phyloP scores from a whole-genome alignment of 1,284 basidiomycete species.

The Malassezia yamatoensis region DNA sequence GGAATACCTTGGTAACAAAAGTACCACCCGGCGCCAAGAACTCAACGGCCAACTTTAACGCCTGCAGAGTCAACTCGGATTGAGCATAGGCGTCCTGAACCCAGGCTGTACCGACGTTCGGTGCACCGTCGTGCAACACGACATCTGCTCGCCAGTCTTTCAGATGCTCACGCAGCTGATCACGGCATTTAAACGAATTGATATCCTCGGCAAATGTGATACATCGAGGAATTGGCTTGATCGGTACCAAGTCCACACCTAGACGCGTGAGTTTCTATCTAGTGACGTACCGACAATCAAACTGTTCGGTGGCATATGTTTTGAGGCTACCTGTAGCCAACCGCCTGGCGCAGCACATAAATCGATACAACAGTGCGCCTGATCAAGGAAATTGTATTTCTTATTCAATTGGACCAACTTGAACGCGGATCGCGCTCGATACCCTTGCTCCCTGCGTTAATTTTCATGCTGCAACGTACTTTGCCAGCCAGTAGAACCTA shows the following conservation, averaged over 20 bases:
- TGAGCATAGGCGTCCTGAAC: slow-evolving; percentile 97
- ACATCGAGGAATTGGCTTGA: slow-evolving; percentile 87
- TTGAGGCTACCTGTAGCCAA: slow-evolving; percentile 97
- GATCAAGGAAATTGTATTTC: slow-evolving; percentile 85
- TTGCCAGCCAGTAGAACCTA: slow-evolving; percentile 51
- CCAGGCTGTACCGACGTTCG: slow-evolving; percentile 99
- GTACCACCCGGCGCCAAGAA: slow-evolving; percentile 78
- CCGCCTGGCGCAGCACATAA: slow-evolving; percentile 97
- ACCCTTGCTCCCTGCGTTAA: slow-evolving; percentile 68
- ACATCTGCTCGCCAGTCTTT: slow-evolving; percentile 99
- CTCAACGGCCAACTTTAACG: slow-evolving; percentile 89
- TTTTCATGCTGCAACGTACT: slow-evolving; percentile 24
- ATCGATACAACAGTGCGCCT: slow-evolving; percentile 89
- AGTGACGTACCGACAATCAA: slow-evolving; percentile 67
- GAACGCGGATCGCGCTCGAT: slow-evolving; percentile 97
- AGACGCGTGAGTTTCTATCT: neutral
- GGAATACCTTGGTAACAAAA: slow-evolving; percentile 97
- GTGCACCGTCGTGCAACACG: slow-evolving; percentile 95
- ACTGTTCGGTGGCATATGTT: slow-evolving; percentile 92
- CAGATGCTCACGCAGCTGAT: slow-evolving; percentile 72
- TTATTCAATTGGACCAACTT: slow-evolving; percentile 99
- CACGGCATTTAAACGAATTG: slow-evolving; percentile 81
- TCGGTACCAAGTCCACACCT: slow-evolving; percentile 80
- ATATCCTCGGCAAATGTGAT: slow-evolving; percentile 91
- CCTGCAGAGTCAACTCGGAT: slow-evolving; percentile 91